These are phyloP conservation scores for Lipomyces kockii DNA, from an alignment of 805 yeast genomes.

Conservation along the genomic window DNA sequence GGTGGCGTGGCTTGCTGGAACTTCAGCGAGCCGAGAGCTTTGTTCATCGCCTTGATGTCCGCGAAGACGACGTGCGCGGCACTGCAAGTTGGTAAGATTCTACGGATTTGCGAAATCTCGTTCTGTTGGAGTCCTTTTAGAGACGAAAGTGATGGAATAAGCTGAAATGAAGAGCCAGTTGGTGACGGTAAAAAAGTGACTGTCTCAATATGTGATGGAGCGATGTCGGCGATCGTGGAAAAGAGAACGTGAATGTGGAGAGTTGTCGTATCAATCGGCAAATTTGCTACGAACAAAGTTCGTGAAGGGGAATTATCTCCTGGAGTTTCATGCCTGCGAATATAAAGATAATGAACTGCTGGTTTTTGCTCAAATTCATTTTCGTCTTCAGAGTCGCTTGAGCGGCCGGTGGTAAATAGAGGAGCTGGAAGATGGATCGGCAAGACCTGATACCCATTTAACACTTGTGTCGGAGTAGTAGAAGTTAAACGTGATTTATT, in stretches of 20 bases:
- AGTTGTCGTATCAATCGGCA: constrained; percentile 31
- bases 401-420: constrained; percentile 1
- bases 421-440: constrained; percentile 18
- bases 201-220: constrained; percentile 1
- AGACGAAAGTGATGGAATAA: constrained; percentile 26
- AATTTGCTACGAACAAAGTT: constrained; percentile 38
- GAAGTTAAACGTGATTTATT: neutral
- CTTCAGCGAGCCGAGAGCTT: constrained; percentile 60
- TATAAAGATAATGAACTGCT: constrained; percentile 38
- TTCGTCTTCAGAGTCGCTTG: neutral
- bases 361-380: neutral
- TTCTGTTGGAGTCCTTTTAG: constrained; percentile 6
- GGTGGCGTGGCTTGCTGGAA: constrained; percentile 50
- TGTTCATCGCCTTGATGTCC: constrained; percentile 57
- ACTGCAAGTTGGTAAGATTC: constrained; percentile 33
- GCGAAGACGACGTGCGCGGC: constrained; percentile 22
- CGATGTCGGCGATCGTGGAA: constrained; percentile 20
- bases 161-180: constrained; percentile 44
- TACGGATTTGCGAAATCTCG: constrained; percentile 27
- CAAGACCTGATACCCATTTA: constrained; percentile 21
- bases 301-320: constrained; percentile 20
- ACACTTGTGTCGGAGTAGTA: neutral
- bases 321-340: constrained; percentile 36
- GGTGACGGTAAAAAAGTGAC: constrained; percentile 35
- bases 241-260: constrained; percentile 37